Percentiles rank a stretch among this genome's conserved stretches.
Conservation (phyloP, 2,329 filamentous ascomycete genomes). For the Chrysoporthe austroafricana region DNA sequence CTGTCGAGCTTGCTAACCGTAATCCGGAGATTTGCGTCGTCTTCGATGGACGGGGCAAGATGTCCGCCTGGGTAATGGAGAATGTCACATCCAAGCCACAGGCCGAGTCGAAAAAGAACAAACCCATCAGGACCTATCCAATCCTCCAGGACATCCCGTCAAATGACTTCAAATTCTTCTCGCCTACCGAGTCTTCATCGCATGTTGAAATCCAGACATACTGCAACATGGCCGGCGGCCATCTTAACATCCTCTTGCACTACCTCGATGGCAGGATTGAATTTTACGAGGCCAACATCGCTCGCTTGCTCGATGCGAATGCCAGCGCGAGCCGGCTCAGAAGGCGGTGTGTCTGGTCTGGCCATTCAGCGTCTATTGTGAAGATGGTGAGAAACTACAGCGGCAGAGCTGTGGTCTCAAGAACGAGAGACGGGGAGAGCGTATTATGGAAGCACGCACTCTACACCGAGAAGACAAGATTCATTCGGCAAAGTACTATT, state of each 20-base stretch:
- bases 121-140: slow-evolving; percentile 76
- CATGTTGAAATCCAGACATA: slow-evolving; percentile 76
- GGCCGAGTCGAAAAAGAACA: slow-evolving; percentile 20
- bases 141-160: slow-evolving; percentile 74
- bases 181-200: slow-evolving; percentile 33
- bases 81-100: slow-evolving; percentile 75
- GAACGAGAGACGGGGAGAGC: slow-evolving; percentile 77
- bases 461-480: slow-evolving; percentile 52
- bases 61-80: slow-evolving; percentile 93
- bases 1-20: slow-evolving; percentile 83
- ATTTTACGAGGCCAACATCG: slow-evolving; percentile 78
- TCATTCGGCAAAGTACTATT: slow-evolving; percentile 71
- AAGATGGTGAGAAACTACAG: slow-evolving; percentile 87
- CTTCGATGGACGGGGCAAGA: slow-evolving; percentile 79
- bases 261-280: slow-evolving; percentile 84
- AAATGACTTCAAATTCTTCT: slow-evolving; percentile 53
- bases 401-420: slow-evolving; percentile 78
- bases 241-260: slow-evolving; percentile 76
- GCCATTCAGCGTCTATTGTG: slow-evolving; percentile 78
- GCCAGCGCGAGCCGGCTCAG: slow-evolving; percentile 63
- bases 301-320: slow-evolving; percentile 77
- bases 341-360: slow-evolving; percentile 74
- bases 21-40: slow-evolving; percentile 87
- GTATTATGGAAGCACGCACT: slow-evolving; percentile 79
- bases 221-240: slow-evolving; percentile 66